Evolutionary conservation across 179 eudicot genomes (phyloP).

Genomic region (Drosera spatulata): DNA sequence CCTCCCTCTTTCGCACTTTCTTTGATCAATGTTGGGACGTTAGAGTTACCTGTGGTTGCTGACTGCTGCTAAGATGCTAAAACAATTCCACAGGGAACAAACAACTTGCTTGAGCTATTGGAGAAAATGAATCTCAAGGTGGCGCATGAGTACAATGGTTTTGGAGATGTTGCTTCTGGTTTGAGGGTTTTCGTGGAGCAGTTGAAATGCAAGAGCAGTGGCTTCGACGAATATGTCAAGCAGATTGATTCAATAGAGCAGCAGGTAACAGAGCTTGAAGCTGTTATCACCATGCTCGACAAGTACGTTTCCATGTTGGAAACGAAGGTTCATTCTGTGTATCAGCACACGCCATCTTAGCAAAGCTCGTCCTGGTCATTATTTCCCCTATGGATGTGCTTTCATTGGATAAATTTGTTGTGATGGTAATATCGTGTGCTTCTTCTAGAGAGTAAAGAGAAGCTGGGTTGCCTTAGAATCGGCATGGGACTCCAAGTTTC

Average conservation of each 20-base stretch:
- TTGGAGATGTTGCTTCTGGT: constrained; percentile 84
- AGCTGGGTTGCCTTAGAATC: not conserved
- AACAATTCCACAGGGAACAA: constrained; percentile 47
- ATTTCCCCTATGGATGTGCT: not conserved
- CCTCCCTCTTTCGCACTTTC: too few relatives aligned
- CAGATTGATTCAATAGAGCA: constrained; percentile 84
- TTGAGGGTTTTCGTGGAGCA: constrained; percentile 94
- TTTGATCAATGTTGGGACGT: not conserved
- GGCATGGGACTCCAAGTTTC: not conserved
- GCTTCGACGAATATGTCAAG: constrained; percentile 69
- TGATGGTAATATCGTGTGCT: too few relatives aligned
- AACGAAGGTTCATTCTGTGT: constrained; percentile 58
- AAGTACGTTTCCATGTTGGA: constrained; percentile 69
- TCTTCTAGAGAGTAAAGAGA: too few relatives aligned
- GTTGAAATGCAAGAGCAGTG: constrained; percentile 62
- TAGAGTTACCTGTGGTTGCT: not conserved
- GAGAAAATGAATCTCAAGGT: constrained; percentile 94
- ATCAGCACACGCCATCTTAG: constrained; percentile 47
- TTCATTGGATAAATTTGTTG: not conserved
- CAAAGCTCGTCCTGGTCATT: not conserved
- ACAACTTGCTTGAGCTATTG: constrained; percentile 64
- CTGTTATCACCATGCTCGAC: constrained; percentile 86
- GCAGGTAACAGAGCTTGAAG: constrained; percentile 93
- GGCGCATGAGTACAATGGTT: constrained; percentile 80
- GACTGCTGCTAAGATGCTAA: not conserved